Percentiles rank a stretch among this genome's conserved stretches.
Conservation (phyloP, 2,329 filamentous ascomycete species). For the Fusarium pininemorale region DNA sequence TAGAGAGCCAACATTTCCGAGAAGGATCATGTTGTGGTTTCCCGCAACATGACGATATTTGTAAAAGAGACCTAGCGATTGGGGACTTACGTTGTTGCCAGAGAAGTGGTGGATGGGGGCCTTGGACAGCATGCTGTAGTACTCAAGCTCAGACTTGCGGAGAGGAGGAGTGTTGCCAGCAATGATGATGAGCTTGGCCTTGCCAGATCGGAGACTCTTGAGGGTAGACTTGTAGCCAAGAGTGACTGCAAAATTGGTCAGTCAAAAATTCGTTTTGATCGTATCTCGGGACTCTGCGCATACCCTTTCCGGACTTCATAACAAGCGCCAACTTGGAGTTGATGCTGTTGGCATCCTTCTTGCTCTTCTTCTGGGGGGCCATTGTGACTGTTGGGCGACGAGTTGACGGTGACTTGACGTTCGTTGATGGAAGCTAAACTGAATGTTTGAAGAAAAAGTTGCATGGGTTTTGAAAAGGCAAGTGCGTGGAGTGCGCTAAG, state of each 20-base stretch:
- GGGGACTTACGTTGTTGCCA: conserved; percentile 94
- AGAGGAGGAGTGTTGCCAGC: conserved; percentile 95
- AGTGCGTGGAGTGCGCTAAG: background rate
- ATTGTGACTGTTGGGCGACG: conserved; percentile 63
- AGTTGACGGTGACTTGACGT: conserved; percentile 44
- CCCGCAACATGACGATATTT: conserved; percentile 28
- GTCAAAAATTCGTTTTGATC: background rate
- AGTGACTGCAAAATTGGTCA: conserved; percentile 47
- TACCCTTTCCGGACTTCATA: conserved; percentile 79
- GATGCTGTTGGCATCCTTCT: conserved; percentile 83
- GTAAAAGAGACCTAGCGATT: conserved; percentile 39
- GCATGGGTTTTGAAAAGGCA: background rate
- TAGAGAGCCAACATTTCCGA: conserved; percentile 33
- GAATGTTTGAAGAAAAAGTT: conserved; percentile 31
- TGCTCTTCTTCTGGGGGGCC: conserved; percentile 78
- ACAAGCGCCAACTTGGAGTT: conserved; percentile 70
- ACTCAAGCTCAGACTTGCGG: conserved; percentile 97
- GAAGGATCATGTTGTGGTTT: conserved; percentile 37
- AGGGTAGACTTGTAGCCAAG: conserved; percentile 61
- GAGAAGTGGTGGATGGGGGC: conserved; percentile 96
- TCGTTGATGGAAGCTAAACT: conserved; percentile 41
- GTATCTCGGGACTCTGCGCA: conserved; percentile 41
- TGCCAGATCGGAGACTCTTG: conserved; percentile 91
- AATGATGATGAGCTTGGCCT: conserved; percentile 98
- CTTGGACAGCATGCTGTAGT: conserved; percentile 93